Conservation (phyloP, 2,329 filamentous ascomycete species). For the Seiridium cupressi region DNA sequence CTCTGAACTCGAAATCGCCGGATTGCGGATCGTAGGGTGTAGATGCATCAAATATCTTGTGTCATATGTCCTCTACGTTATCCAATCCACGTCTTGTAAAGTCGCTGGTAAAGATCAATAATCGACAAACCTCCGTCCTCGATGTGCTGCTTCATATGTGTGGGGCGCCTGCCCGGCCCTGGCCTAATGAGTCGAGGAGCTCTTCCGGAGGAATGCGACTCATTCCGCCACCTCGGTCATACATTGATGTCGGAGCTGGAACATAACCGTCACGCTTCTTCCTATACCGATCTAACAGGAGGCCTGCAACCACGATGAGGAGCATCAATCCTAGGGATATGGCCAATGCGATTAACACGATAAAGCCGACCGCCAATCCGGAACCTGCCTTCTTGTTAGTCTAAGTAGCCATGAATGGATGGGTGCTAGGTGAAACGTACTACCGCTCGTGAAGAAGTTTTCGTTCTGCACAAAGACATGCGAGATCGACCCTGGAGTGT, state of each 20-base stretch:
- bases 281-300: constrained; percentile 72
- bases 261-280: constrained; percentile 78
- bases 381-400: constrained; percentile 35
- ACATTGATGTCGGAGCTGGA: constrained; percentile 69
- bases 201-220: constrained; percentile 60
- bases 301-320: constrained; percentile 71
- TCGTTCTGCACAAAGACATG: constrained; percentile 81
- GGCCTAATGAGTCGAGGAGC: constrained; percentile 53
- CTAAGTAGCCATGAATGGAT: neutral
- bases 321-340: constrained; percentile 77
- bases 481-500: constrained; percentile 70
- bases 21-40: neutral
- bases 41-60: constrained; percentile 5
- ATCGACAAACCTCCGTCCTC: constrained; percentile 8
- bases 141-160: constrained; percentile 40
- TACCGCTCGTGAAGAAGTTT: constrained; percentile 66
- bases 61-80: neutral
- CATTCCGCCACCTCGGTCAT: constrained; percentile 58
- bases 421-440: constrained; percentile 44
- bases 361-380: constrained; percentile 69
- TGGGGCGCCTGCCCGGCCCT: constrained; percentile 45
- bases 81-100: neutral
- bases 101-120: neutral
- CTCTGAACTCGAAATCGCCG: constrained; percentile 6
- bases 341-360: constrained; percentile 78